These are phyloP conservation scores for Penicillium sp. DNA, from an alignment of 2,329 filamentous ascomycete genomes.

Conservation along the genomic window DNA sequence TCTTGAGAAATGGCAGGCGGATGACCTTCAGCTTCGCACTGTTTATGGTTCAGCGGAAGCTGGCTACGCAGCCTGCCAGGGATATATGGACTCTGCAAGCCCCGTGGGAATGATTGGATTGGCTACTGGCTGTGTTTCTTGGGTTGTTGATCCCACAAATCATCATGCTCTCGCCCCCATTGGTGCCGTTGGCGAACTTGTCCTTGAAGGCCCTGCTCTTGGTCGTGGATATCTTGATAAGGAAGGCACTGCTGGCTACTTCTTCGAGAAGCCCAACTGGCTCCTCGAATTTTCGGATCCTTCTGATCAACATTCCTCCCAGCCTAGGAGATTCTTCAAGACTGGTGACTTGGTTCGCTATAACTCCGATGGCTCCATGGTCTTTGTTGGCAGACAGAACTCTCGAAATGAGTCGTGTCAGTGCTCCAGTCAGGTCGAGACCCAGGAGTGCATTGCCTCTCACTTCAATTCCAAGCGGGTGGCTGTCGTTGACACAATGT, in stretches of 20 bases:
- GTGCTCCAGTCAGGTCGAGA: slow-evolving; percentile 6
- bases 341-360: slow-evolving; percentile 42
- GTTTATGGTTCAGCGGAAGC: slow-evolving; percentile 28
- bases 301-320: neutral
- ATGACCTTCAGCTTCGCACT: slow-evolving; percentile 21
- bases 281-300: neutral
- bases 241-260: slow-evolving; percentile 51
- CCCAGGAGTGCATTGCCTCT: slow-evolving; percentile 16
- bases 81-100: neutral
- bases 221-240: slow-evolving; percentile 46
- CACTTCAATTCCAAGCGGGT: slow-evolving; percentile 17
- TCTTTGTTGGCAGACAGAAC: slow-evolving; percentile 35
- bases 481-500: too few species aligned
- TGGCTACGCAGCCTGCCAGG: slow-evolving; percentile 27
- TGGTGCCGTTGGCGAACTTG: slow-evolving; percentile 29
- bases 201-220: slow-evolving; percentile 45
- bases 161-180: slow-evolving; percentile 34
- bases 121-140: slow-evolving; percentile 26
- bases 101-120: slow-evolving; percentile 28
- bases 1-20: slow-evolving; percentile 14
- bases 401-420: neutral
- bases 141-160: slow-evolving; percentile 36
- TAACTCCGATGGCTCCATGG: slow-evolving; percentile 36
- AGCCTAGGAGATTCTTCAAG: slow-evolving; percentile 29
- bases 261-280: slow-evolving; percentile 47